Base-by-base conservation (phyloP, 2,329 filamentous ascomycete species). In the Epichloe elymi region DNA sequence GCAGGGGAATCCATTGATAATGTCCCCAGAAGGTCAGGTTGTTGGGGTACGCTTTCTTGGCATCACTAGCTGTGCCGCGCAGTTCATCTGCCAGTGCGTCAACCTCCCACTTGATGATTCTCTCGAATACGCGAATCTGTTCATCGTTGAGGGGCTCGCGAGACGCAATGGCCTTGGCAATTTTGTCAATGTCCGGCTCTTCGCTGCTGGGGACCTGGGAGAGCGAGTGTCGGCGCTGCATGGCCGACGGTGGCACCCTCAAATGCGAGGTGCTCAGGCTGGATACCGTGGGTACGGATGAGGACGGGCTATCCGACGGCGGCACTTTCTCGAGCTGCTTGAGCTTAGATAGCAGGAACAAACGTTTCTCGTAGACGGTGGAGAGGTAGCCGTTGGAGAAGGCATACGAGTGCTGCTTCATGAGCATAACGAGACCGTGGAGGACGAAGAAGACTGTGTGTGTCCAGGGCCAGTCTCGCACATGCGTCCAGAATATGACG, bases 371-470 rank as follows among this genome's bases (percentile, higher is more conserved):
- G 59, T 81, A 79, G 3, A 79, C 69, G 19, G 78, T 75, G 3
- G 77, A 88, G 48, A 83, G 70, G 55, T 89, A 78, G 6, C 86
- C 86, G 58, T 89, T 90, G 65, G 88, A 89, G 57, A 87, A 88
- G 4, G 83, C 76, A 60, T 87, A 89, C 17, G 82, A 85, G 62
- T 89, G 86, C 65, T 88, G 85, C 69, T 91, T 91, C 86, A 90
- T 90, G 23, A 90, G 63, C 74, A 89, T 84, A 3, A 85, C 79
- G 51, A 90, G 68, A 14, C 80, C 80, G 61, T 90, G 85, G 17
- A 90, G 69, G 10, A 86, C 80, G 48, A 87, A 85, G 63, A 86
- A 88, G 17, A 88, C 82, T 2, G 84, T 87, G 60, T 88, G 86
- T 14, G 86, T 87, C 86, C 86, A 90, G 1, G 85, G 83, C 86